Base-by-base conservation (phyloP, 2,329 filamentous ascomycete species). In the Pseudogymnoascus sp. region DNA sequence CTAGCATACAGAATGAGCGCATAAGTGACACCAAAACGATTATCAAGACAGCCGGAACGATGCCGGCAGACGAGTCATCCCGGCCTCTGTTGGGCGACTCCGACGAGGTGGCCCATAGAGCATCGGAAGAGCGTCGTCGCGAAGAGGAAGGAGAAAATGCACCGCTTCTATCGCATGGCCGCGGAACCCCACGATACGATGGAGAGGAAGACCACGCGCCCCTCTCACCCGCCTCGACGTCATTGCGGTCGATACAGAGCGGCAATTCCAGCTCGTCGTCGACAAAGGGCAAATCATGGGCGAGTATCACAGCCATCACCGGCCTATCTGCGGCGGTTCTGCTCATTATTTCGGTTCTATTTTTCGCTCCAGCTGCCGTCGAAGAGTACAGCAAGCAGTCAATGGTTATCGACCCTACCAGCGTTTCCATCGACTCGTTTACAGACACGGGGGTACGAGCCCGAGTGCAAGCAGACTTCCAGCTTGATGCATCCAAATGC, bases 371-470 rank as follows among this genome's bases (percentile, higher is more conserved):
- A 1, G 85, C 88, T 14, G 84, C 87, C 6, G 84, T 96, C 9
- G 85, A 96, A 74, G 83, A 90, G 71, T 99, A 99, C 74, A 90
- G 89, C 57, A 88, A 93, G 74, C 81, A 92, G 72, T 90, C 92
- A 2, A 81, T 87, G 22, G 85, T 93, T 15, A 83, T 99, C 66
- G 85, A 92, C 70, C 90, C 94, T 1, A 91, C 88, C 5, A 89
- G 87, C 66, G 75, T 99, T 18, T 91, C 91, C 1, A 85, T 99
- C 63, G 89, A 94, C 69, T 90, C 88, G 2, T 88, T 97, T 66
- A 97, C 91, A 0, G 71, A 84, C 6, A 81, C 86, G 62, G 93
- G 94, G 11, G 83, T 97, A 7, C 84, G 82, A 64, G 88, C 90
- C 33, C 86, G 91, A 64, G 80, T 99, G 53, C 87, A 92, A 69